Percentiles rank a stretch among this genome's conserved stretches.
phyloP scores from a whole-genome alignment of 2,329 filamentous ascomycete species.

The Orbilia oligospora region DNA sequence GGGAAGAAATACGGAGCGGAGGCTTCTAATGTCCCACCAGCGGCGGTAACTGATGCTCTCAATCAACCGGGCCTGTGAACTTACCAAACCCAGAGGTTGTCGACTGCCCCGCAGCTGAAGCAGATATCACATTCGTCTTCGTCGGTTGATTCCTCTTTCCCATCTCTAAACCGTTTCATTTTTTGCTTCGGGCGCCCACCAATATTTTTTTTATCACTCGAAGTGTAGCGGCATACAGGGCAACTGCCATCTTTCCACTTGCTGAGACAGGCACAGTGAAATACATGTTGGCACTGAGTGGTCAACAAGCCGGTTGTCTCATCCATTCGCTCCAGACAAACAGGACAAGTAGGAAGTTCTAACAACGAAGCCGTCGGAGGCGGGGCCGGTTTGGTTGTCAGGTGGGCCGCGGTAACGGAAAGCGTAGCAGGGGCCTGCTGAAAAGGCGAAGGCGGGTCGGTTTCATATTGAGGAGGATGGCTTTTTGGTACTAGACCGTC shows the following conservation, averaged over 20 bases:
- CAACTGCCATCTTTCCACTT: slow-evolving; percentile 97
- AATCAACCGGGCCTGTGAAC: not conserved
- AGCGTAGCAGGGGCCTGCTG: slow-evolving; percentile 61
- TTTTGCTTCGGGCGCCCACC: slow-evolving; percentile 78
- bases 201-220: slow-evolving; percentile 88
- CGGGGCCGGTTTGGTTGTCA: slow-evolving; percentile 75
- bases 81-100: slow-evolving; percentile 65
- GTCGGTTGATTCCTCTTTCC: slow-evolving; percentile 62
- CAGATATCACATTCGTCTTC: slow-evolving; percentile 72
- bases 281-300: slow-evolving; percentile 96
- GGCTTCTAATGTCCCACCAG: not conserved
- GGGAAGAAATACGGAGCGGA: not conserved
- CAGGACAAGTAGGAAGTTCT: slow-evolving; percentile 94
- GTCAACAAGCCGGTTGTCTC: slow-evolving; percentile 95
- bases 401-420: slow-evolving; percentile 65
- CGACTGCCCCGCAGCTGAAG: slow-evolving; percentile 63
- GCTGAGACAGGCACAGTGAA: slow-evolving; percentile 94
- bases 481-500: slow-evolving; percentile 13
- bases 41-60: not conserved
- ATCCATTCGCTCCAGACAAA: slow-evolving; percentile 98
- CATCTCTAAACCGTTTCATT: slow-evolving; percentile 25
- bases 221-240: slow-evolving; percentile 91
- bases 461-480: slow-evolving; percentile 64
- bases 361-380: slow-evolving; percentile 86
- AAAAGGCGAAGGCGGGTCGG: slow-evolving; percentile 66